Base-by-base conservation (phyloP, 1,284 basidiomycete genomes). In the Crepidotus sp. region DNA sequence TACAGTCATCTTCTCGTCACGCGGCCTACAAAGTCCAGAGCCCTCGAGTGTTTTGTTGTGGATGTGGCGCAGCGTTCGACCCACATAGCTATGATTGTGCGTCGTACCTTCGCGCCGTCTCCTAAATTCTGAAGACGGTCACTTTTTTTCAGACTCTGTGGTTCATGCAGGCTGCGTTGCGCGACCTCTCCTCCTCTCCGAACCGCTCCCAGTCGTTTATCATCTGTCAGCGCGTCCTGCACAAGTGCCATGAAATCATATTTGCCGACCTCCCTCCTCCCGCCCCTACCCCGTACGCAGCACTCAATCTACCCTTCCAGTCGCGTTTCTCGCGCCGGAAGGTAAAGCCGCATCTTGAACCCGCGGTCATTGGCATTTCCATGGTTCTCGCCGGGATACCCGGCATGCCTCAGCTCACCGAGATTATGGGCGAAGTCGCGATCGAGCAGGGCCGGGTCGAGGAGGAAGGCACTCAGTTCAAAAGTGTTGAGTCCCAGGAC, bases 141-240 rank as follows among this genome's bases (percentile, higher is more conserved):
- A 38, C n/a, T n/a, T 39, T n/a, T 46, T 40, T 29, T 29, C 58
- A 95, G 93, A 96, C 94, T 0, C 69, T 97, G 40, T 97, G 93
- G 92, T 96, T 93, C 64, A 93, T 97, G 83, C 94, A 97, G 76
- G 87, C 92, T 17, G 80, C 87, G 22, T 70, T 97, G n/a, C 80
- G 77, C 51, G 94, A 97, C 63, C 70, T 96, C n/a, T 76, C 86
- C 0, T 61, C 67, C 3, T 67, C 70, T 10, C 70, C 71, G 31
- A 73, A 79, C 34, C 76, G 81, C 48, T 83, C 92, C 1, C 76
- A 73, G 19, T 86, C 92, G 0, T 98, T 98, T 64, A 69, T 79
- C 46, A 85, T 96, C 52, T 98, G 96, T 66, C 91, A 94, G 64
- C 79, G 96, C 48, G 80, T 94, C 38, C 72, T 97, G 51, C 91